Conservation (phyloP, 1,284 basidiomycete genomes). For the Thelephora terrestris region DNA sequence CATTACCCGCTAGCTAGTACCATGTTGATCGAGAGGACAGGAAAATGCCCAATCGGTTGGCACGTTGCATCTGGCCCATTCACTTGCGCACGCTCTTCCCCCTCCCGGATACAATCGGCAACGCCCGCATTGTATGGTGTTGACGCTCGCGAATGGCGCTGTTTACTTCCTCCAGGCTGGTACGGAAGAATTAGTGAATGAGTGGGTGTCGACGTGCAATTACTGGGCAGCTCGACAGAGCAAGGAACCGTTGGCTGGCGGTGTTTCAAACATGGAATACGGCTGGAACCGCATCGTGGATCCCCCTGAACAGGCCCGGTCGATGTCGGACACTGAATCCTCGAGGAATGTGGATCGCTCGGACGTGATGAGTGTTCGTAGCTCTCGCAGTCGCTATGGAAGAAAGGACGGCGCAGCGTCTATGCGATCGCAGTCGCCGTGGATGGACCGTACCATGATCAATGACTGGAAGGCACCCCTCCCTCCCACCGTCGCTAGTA, state of each 20-base stretch:
- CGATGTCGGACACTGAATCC: conserved; percentile 48
- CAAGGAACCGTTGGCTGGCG: conserved; percentile 89
- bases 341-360: conserved; percentile 39
- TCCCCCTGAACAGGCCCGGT: conserved; percentile 36
- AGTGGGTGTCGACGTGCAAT: conserved; percentile 98
- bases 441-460: conserved; percentile 70
- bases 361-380: conserved; percentile 60
- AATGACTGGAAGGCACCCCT: conserved; percentile 93
- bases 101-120: conserved; percentile 86
- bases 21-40: conserved; percentile 26
- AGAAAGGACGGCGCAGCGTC: conserved; percentile 56
- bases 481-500: conserved; percentile 73
- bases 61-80: conserved; percentile 75
- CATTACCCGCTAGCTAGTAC: not conserved
- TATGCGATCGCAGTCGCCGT: conserved; percentile 55
- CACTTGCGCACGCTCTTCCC: conserved; percentile 79
- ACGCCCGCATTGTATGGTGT: conserved; percentile 91
- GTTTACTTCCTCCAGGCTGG: conserved; percentile 97
- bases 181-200: conserved; percentile 92
- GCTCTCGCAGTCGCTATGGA: conserved; percentile 55
- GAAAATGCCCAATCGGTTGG: conserved; percentile 82
- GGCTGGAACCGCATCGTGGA: conserved; percentile 84
- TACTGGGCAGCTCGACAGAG: conserved; percentile 95
- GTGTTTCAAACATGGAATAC: conserved; percentile 98
- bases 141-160: conserved; percentile 80